Percentiles rank a stretch among this genome's conserved stretches.
phyloP scores from a whole-genome alignment of 345 rosid genomes.

The Brassica juncea region DNA sequence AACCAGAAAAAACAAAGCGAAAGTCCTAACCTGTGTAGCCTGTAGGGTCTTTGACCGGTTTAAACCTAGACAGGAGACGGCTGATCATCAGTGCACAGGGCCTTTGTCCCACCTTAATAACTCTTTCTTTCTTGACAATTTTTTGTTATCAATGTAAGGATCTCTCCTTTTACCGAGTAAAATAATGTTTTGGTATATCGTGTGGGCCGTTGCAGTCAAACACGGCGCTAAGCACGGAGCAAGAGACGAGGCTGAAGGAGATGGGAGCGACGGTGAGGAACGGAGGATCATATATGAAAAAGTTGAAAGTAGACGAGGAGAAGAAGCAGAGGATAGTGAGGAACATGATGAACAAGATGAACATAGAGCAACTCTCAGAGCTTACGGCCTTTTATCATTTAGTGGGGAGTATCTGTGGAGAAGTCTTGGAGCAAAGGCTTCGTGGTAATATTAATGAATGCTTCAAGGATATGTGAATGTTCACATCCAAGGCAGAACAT shows the following conservation, averaged over 20 bases:
- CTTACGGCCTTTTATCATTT: constrained; percentile 70
- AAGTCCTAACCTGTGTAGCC: not conserved
- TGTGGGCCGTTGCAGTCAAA: constrained; percentile 56
- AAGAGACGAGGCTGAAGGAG: constrained; percentile 83
- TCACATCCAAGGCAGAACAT: constrained; percentile 20
- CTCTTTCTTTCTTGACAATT: not conserved
- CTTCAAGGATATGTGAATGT: constrained; percentile 9
- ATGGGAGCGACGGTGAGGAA: constrained; percentile 96
- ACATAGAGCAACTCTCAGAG: constrained; percentile 68
- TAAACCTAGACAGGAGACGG: not conserved
- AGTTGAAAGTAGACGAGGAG: constrained; percentile 60
- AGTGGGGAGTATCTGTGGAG: constrained; percentile 81
- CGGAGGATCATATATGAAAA: constrained; percentile 60
- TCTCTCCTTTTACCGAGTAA: not conserved
- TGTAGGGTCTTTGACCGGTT: not conserved
- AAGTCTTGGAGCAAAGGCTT: constrained; percentile 63
- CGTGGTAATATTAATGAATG: constrained; percentile 46
- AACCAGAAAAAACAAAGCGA: not conserved
- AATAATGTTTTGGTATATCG: not conserved
- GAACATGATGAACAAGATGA: constrained; percentile 68
- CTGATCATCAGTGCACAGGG: not conserved
- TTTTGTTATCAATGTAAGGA: not conserved
- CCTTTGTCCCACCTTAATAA: not conserved
- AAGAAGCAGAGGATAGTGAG: constrained; percentile 66
- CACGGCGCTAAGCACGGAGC: constrained; percentile 65